Percentiles rank a stretch among this genome's conserved stretches.
phyloP scores from a whole-genome alignment of 345 rosid genomes.

The Brassica cretica region DNA sequence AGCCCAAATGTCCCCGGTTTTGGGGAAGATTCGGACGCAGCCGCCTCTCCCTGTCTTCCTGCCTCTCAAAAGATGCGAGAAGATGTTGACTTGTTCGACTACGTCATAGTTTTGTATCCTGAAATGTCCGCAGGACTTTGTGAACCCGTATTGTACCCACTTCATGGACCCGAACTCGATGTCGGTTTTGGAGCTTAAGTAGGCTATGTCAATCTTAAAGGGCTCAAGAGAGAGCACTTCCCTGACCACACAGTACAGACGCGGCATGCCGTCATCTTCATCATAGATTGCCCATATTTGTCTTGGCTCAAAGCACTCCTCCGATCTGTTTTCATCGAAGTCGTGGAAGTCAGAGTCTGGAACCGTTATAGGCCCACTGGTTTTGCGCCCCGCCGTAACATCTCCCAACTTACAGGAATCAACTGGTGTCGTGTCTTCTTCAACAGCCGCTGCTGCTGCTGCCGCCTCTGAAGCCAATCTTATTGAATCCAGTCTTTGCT shows the following conservation, averaged over 20 bases:
- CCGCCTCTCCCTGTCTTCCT: constrained; percentile 98
- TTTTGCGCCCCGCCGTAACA: constrained; percentile 43
- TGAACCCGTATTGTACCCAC: constrained; percentile 83
- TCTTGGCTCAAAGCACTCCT: constrained; percentile 88
- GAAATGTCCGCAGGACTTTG: constrained; percentile 97
- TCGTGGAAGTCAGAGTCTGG: constrained; percentile 98
- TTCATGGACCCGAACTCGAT: constrained; percentile 79
- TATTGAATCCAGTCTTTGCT: constrained; percentile 62
- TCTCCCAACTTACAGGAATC: constrained; percentile 42
- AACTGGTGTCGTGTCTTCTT: constrained; percentile 10
- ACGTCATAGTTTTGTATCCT: constrained; percentile 79
- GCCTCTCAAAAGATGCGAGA: constrained; percentile 82
- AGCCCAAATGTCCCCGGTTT: constrained; percentile 93
- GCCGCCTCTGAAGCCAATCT: constrained; percentile 47
- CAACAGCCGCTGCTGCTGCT: constrained; percentile 47
- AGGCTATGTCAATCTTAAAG: constrained; percentile 80
- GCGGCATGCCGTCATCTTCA: constrained; percentile 98
- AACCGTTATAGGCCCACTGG: constrained; percentile 57
- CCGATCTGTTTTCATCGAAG: constrained; percentile 84
- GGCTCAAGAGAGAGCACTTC: constrained; percentile 80
- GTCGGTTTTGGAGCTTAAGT: constrained; percentile 93
- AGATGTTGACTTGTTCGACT: constrained; percentile 87
- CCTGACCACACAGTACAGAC: constrained; percentile 80
- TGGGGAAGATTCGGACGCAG: constrained; percentile 90
- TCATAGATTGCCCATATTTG: constrained; percentile 98